Conservation (phyloP, 345 rosid species). For the Arabidopsis suecica region DNA sequence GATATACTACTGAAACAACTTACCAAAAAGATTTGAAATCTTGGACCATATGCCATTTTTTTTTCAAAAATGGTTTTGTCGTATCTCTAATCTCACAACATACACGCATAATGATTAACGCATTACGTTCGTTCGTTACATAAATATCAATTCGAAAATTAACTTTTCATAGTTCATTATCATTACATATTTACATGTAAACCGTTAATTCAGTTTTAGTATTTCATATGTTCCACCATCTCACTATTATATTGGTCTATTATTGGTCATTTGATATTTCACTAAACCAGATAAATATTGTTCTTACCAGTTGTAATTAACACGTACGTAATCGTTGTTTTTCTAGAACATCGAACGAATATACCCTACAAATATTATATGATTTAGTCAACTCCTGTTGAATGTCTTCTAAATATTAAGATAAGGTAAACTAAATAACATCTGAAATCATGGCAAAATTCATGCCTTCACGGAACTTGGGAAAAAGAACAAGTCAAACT, state of each 20-base stretch:
- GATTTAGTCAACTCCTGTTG: constrained; percentile 28
- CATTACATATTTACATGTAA: background rate
- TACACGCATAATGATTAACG: background rate
- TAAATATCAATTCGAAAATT: background rate
- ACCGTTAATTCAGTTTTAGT: background rate
- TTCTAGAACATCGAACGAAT: background rate
- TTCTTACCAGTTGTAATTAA: background rate
- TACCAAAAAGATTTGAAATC: background rate
- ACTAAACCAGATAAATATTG: background rate
- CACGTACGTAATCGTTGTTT: constrained; percentile 21
- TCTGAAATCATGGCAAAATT: constrained; percentile 34
- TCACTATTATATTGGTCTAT: background rate
- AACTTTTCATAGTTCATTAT: background rate
- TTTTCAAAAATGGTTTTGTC: background rate
- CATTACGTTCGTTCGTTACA: background rate
- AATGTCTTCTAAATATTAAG: constrained; percentile 5
- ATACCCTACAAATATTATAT: background rate
- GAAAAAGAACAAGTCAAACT: constrained; percentile 38
- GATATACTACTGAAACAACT: background rate
- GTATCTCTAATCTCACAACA: constrained; percentile 9
- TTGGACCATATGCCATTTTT: background rate
- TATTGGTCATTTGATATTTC: background rate
- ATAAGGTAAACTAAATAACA: constrained; percentile 35
- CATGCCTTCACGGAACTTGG: constrained; percentile 43
- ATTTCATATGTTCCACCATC: background rate